Evolutionary conservation across 2,329 filamentous ascomycete species (phyloP).

Genomic region (Stagonosporopsis tanaceti): DNA sequence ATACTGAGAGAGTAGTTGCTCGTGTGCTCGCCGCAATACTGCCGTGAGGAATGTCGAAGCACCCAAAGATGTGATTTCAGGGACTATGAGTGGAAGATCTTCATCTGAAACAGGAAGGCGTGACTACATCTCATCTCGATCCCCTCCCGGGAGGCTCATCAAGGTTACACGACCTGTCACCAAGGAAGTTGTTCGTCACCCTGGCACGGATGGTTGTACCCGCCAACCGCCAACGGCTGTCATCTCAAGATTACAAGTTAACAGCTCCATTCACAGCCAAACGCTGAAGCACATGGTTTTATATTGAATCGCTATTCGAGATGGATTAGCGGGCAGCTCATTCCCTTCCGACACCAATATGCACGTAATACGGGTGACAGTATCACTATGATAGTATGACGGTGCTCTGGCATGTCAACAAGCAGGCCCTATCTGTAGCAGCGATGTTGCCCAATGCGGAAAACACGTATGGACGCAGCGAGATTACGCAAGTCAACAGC

Average conservation of each 20-base stretch:
- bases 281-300: conserved; percentile 3
- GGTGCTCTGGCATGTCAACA: background rate
- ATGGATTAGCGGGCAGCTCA: background rate
- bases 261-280: conserved; percentile 9
- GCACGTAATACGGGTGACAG: background rate
- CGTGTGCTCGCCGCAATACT: conserved; percentile 10
- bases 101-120: background rate
- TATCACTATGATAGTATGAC: background rate
- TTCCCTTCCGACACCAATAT: background rate
- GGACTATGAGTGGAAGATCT: background rate
- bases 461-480: too few species aligned
- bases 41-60: conserved; percentile 9
- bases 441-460: background rate
- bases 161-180: background rate
- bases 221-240: conserved; percentile 4
- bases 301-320: background rate
- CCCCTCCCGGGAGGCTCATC: background rate
- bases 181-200: background rate
- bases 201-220: conserved; percentile 9
- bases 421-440: background rate
- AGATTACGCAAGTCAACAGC: too few species aligned
- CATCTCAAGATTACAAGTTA: background rate
- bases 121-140: background rate
- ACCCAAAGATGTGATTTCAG: background rate
- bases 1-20: background rate